phyloP scores from a whole-genome alignment of 1,139 yeast genomes.

The Scheffersomyces parashehatae region DNA sequence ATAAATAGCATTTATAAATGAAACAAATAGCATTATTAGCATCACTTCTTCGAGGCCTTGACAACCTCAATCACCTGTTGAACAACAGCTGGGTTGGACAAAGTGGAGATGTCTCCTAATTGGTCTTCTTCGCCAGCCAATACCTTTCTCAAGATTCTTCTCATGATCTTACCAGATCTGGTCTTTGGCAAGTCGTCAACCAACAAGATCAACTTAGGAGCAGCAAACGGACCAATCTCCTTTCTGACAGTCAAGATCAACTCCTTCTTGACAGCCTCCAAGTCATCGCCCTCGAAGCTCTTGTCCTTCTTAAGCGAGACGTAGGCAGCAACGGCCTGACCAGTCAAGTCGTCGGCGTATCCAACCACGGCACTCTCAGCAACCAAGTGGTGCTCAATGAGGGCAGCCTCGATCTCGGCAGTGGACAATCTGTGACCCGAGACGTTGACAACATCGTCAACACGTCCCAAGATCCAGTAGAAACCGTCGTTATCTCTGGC shows the following conservation, averaged over 20 bases:
- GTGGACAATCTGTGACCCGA: slow-evolving; percentile 81
- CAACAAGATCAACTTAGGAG: slow-evolving; percentile 69
- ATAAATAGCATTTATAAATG: neutral
- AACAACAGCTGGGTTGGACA: slow-evolving; percentile 72
- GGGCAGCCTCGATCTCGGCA: slow-evolving; percentile 80
- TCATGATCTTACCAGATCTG: slow-evolving; percentile 82
- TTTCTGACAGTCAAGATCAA: slow-evolving; percentile 71
- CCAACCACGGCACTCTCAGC: slow-evolving; percentile 84
- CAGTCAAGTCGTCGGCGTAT: slow-evolving; percentile 77
- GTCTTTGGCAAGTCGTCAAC: slow-evolving; percentile 83
- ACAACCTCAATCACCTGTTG: slow-evolving; percentile 64
- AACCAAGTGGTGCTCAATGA: slow-evolving; percentile 67
- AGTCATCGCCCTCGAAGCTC: slow-evolving; percentile 39
- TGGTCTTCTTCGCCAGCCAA: slow-evolving; percentile 79
- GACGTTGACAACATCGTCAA: slow-evolving; percentile 80
- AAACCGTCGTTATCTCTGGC: slow-evolving; percentile 77
- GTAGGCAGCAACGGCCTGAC: slow-evolving; percentile 82
- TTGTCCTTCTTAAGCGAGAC: slow-evolving; percentile 60
- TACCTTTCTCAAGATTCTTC: slow-evolving; percentile 77
- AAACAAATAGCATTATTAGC: neutral
- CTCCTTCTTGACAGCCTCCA: slow-evolving; percentile 64
- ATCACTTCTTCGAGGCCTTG: slow-evolving; percentile 22
- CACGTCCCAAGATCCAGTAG: slow-evolving; percentile 80
- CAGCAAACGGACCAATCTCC: slow-evolving; percentile 84
- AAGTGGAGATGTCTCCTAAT: slow-evolving; percentile 76